Evolutionary conservation across 176 grass and related monocot species (phyloP).

Genomic region (barley (Hordeum vulgare)): DNA sequence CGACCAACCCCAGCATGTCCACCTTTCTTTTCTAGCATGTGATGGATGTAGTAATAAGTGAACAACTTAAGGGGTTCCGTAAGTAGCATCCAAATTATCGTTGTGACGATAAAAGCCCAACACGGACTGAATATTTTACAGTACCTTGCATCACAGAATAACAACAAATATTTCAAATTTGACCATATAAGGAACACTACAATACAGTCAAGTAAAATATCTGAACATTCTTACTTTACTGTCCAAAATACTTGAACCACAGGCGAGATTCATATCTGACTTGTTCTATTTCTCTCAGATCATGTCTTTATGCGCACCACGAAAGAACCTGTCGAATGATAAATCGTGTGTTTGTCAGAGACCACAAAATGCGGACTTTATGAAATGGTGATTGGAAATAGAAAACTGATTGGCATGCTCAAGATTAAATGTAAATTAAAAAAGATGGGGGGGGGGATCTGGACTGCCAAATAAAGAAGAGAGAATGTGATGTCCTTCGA

Average conservation of each 20-base stretch:
- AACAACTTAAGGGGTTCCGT: neutral
- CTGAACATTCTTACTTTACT: neutral
- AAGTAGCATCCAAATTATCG: neutral
- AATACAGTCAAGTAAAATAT: neutral
- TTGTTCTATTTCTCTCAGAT: constrained; percentile 6
- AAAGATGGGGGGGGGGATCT: neutral
- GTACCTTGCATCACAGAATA: neutral
- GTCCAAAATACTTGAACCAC: neutral
- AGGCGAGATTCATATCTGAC: neutral
- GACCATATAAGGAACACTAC: neutral
- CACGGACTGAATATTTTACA: neutral
- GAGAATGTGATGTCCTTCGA: neutral
- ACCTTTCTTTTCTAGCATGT: neutral
- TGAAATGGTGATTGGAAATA: neutral
- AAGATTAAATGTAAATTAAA: neutral
- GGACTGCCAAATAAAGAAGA: neutral
- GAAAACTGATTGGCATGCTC: neutral
- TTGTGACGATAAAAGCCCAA: neutral
- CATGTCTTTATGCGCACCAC: constrained; percentile 70
- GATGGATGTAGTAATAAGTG: neutral
- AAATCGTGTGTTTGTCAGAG: constrained; percentile 11
- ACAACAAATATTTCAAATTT: neutral
- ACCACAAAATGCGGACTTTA: neutral
- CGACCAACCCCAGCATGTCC: neutral
- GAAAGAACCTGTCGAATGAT: constrained; percentile 48